Evolutionary conservation across 306 rosid genomes (phyloP), one percentile per base, ranked within the genome.

Genomic region (Quercus agrifolia): DNA sequence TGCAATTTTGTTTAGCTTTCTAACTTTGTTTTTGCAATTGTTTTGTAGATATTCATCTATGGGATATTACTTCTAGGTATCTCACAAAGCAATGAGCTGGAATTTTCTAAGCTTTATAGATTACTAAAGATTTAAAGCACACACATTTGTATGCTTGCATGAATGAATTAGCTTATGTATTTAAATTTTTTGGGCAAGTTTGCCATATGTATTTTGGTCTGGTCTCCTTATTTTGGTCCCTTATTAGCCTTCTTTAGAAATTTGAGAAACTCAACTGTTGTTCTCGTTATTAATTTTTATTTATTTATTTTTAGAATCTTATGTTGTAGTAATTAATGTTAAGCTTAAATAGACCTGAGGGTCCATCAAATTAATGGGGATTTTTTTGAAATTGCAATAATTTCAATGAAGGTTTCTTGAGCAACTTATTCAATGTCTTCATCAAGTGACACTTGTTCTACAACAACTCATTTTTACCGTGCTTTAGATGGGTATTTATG

Each of bases 1-100:
- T 18, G 7, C 10, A 4, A 31, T 31, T 64, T 58, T 83, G 49
- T 73, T 5, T 59, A 1, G 31, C 28, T 35, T 56, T 57, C 62
- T 19, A 44, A 5, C 8, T 41, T 41, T 5, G 7, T 25, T 69
- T 38, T 44, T 79, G 23, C 57, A 25, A 25, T 80, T 57, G 27
- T 68, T 78, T 74, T 83, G 67, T 79, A 95, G 99, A 95, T 86
- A 92, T 95, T 81, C 94, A 94, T 57, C 97, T 91, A 15, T 95
- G 98, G 99, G 92, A 92, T 84, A 69, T 95, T 51, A 92, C 96
- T 63, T 80, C 92, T 76, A 89, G 99, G 98, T 95, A 92, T 74
- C 25, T 9, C 41, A 11, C 1, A 6, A 30, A 66, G 56, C 80
- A 4, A 46, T 73, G 20, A 20, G n/a, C 6, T 76, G 57, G 70